A percentile compares a stretch with the other conserved stretches of the same genome.
Evolutionary conservation across 805 yeast species (phyloP).

Genomic region (Deakozyma indianensis): DNA sequence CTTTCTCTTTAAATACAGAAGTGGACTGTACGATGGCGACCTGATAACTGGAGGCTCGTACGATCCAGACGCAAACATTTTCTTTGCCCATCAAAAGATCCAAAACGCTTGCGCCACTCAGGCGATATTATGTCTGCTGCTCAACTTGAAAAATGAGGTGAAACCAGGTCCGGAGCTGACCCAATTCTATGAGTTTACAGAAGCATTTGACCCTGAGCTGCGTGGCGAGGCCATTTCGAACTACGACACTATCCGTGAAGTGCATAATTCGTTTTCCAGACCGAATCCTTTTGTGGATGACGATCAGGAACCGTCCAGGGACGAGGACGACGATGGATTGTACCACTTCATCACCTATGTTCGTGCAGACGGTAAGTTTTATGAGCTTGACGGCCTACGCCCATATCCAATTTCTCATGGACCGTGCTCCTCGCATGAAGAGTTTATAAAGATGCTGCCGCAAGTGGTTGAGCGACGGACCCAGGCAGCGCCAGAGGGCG

Average conservation of each 20-base stretch:
- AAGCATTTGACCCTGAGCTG: conserved; percentile 39
- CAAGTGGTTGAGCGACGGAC: conserved; percentile 33
- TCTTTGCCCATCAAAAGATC: conserved; percentile 49
- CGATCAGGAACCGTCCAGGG: conserved; percentile 10
- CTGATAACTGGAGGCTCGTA: conserved; percentile 1
- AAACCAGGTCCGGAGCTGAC: conserved; percentile 35
- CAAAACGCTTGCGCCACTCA: conserved; percentile 67
- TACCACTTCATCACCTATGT: conserved; percentile 50
- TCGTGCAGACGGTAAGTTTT: conserved; percentile 29
- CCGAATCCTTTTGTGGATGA: conserved; percentile 40
- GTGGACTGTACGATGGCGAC: conserved; percentile 19
- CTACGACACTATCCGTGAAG: conserved; percentile 38
- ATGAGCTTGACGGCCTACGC: conserved; percentile 52
- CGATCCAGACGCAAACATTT: conserved; percentile 20
- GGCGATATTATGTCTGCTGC: conserved; percentile 44
- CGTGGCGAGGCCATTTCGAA: conserved; percentile 49
- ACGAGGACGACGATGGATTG: conserved; percentile 34
- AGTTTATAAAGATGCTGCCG: conserved; percentile 30
- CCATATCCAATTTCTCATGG: conserved; percentile 41
- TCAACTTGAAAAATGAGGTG: conserved; percentile 28
- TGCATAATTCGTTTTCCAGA: conserved; percentile 47
- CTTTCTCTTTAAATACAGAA: conserved; percentile 46
- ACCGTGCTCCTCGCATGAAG: conserved; percentile 22
- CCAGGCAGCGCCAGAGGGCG: conserved; percentile 29
- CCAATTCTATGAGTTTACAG: conserved; percentile 35